Conservation (phyloP, 805 yeast genomes). For the Lipomyces orientalis region DNA sequence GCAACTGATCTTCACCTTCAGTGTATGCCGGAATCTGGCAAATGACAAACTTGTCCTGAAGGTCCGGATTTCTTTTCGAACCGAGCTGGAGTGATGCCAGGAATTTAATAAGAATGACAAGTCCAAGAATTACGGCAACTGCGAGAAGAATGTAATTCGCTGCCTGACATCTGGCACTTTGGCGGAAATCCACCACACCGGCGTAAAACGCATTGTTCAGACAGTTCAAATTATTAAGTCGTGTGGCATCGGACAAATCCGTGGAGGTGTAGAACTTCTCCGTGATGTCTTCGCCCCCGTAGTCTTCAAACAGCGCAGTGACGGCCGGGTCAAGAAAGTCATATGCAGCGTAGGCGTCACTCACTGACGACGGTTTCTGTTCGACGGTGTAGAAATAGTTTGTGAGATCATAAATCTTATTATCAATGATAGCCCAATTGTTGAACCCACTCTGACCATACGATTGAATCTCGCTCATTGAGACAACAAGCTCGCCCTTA, state of each 20-base stretch:
- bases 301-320: constrained; percentile 43
- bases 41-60: constrained; percentile 50
- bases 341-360: constrained; percentile 41
- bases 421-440: constrained; percentile 46
- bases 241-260: constrained; percentile 40
- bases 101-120: constrained; percentile 50
- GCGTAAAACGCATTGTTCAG: constrained; percentile 47
- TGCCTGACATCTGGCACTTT: constrained; percentile 49
- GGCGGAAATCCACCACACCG: constrained; percentile 49
- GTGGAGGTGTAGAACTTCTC: constrained; percentile 39
- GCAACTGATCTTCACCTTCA: constrained; percentile 60
- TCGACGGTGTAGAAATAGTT: constrained; percentile 46
- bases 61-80: constrained; percentile 46
- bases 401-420: constrained; percentile 48
- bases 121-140: constrained; percentile 48
- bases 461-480: constrained; percentile 39
- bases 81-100: constrained; percentile 50
- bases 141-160: constrained; percentile 49
- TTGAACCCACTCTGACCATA: constrained; percentile 39
- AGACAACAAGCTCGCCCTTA: constrained; percentile 49
- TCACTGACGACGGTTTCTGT: constrained; percentile 39
- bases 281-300: constrained; percentile 48
- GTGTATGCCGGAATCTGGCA: constrained; percentile 58
- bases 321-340: constrained; percentile 47
- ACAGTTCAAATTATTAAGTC: constrained; percentile 45